Evolutionary conservation across 768 basidiomycete species (phyloP).

Genomic region (Boletus barrowsii): DNA sequence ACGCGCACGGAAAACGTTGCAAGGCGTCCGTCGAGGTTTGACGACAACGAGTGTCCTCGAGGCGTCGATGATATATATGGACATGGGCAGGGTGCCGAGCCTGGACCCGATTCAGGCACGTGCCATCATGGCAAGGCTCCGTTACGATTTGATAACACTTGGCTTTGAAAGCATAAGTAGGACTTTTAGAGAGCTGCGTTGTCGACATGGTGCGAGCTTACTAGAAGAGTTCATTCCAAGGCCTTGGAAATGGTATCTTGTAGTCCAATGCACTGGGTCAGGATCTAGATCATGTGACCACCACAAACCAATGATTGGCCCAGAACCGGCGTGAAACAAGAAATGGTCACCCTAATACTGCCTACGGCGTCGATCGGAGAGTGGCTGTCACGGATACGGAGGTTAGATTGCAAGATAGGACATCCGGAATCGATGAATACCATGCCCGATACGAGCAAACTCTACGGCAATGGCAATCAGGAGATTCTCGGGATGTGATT

Average conservation of each 20-base stretch:
- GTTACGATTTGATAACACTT: no score
- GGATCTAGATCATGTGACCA: not conserved
- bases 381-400: not conserved
- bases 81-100: not conserved
- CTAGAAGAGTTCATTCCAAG: no score
- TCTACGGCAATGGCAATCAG: not conserved
- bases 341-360: not conserved
- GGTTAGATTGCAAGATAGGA: not conserved
- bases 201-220: no score
- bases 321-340: not conserved
- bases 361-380: conserved; percentile 3
- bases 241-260: no score
- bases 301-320: not conserved
- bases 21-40: conserved; percentile 8
- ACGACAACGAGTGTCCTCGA: conserved; percentile 13
- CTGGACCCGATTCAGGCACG: conserved; percentile 1
- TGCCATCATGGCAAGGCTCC: not conserved
- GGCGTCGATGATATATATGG: conserved; percentile 16
- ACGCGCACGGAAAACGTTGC: conserved; percentile 13
- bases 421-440: not conserved
- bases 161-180: no score
- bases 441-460: not conserved
- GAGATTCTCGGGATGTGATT: conserved; percentile 15
- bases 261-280: no score
- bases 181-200: no score